A percentile compares a stretch with the other conserved stretches of the same genome.
Conservation (phyloP, 345 rosid species). For the Populus euphratica region DNA sequence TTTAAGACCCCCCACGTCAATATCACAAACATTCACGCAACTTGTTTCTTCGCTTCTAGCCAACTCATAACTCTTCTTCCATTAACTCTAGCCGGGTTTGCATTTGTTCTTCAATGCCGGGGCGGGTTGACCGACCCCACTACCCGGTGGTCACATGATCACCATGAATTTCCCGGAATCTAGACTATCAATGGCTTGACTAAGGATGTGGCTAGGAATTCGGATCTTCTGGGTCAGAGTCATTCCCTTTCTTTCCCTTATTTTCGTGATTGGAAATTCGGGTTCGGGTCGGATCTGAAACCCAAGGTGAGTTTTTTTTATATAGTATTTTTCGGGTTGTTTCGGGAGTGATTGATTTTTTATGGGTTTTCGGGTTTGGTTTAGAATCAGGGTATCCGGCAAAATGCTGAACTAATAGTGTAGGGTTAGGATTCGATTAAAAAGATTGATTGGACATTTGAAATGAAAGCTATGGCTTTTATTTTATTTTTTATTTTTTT, state of each 20-base stretch:
- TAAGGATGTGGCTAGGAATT: slow-evolving; percentile 2
- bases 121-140: slow-evolving; percentile 49
- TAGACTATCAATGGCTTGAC: slow-evolving; percentile 8
- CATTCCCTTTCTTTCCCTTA: slow-evolving; percentile 64
- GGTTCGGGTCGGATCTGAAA: slow-evolving; percentile 58
- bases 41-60: slow-evolving; percentile 34
- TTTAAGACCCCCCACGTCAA: slow-evolving; percentile 19
- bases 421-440: background rate
- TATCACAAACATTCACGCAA: slow-evolving; percentile 16
- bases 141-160: slow-evolving; percentile 44
- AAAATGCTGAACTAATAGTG: slow-evolving; percentile 5
- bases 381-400: background rate
- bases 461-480: background rate
- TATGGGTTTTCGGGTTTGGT: background rate
- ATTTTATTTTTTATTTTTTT: background rate
- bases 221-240: slow-evolving; percentile 54
- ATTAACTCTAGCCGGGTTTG: slow-evolving; percentile 51
- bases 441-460: background rate
- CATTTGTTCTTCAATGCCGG: slow-evolving; percentile 68
- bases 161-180: slow-evolving; percentile 67
- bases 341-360: background rate
- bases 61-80: slow-evolving; percentile 54
- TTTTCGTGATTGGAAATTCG: slow-evolving; percentile 60
- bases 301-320: slow-evolving; percentile 53
- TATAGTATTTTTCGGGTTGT: background rate